A percentile compares a stretch with the other conserved stretches of the same genome.
These are phyloP conservation scores for Malassezia dermatis DNA, from an alignment of 1,284 basidiomycete species.

Conservation along the genomic window DNA sequence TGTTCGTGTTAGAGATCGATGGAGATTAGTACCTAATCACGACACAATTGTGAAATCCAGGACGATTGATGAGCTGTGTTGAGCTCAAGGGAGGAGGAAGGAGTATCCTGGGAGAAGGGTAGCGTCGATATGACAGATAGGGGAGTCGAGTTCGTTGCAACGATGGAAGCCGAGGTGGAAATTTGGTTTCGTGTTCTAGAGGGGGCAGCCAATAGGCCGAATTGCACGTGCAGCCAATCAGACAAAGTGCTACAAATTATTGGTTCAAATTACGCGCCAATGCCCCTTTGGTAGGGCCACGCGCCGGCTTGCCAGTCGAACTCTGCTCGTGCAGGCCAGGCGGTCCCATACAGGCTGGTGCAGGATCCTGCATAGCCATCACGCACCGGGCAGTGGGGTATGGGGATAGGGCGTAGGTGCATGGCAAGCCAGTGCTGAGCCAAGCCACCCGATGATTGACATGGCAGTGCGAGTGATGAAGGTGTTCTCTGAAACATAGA, in stretches of 20 bases:
- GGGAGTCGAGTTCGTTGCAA: background rate
- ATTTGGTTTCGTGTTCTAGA: background rate
- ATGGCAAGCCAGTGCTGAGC: background rate
- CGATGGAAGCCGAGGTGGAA: background rate
- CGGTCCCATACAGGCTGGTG: background rate
- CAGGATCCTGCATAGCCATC: background rate
- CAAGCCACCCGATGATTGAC: background rate
- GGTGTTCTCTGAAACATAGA: background rate
- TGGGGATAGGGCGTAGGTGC: background rate
- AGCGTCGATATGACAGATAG: background rate
- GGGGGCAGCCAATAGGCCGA: background rate
- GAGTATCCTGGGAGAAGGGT: background rate
- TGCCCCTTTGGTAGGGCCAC: background rate
- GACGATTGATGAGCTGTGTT: background rate
- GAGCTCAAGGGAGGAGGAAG: background rate
- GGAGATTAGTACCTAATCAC: background rate
- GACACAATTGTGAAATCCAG: background rate
- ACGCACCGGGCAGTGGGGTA: background rate
- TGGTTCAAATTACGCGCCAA: background rate
- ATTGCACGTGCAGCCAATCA: background rate
- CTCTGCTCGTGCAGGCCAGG: background rate
- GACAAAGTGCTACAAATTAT: background rate
- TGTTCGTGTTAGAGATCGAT: background rate
- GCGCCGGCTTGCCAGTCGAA: background rate
- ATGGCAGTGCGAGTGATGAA: background rate